Conservation (phyloP, 2,329 filamentous ascomycete genomes). For the Dothideomycetidae sp. region DNA sequence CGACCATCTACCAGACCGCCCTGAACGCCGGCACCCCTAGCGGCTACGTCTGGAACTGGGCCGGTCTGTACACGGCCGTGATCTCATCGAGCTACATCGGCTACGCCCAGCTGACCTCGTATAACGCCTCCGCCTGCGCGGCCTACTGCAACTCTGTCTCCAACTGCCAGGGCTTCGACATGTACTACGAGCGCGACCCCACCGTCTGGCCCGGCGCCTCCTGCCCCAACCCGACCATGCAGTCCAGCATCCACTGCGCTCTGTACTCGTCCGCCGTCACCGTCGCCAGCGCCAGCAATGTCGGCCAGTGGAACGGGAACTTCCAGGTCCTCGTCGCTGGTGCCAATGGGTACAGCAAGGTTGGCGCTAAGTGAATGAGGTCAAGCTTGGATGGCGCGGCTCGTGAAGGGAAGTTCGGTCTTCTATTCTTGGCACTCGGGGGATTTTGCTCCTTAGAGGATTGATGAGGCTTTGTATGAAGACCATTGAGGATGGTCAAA, state of each 20-base stretch:
- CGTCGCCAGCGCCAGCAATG: constrained; percentile 16
- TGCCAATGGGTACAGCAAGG: constrained; percentile 13
- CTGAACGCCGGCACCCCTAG: constrained; percentile 4
- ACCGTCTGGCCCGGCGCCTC: constrained; percentile 10
- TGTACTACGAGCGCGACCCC: constrained; percentile 12
- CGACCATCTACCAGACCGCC: constrained; percentile 3
- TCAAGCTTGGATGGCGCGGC: constrained; percentile 1
- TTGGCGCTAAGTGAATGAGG: constrained; percentile 9
- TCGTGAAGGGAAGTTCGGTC: no score
- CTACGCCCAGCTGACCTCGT: constrained; percentile 6
- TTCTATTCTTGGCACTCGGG: constrained; percentile 16
- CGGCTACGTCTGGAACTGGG: constrained; percentile 11
- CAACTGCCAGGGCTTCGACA: constrained; percentile 10
- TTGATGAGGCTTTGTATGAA: constrained; percentile 20
- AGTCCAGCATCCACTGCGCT: constrained; percentile 7
- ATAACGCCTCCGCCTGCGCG: constrained; percentile 8
- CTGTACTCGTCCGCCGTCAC: constrained; percentile 7
- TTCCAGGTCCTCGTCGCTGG: constrained; percentile 19
- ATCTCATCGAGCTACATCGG: constrained; percentile 9
- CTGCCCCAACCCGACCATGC: constrained; percentile 10
- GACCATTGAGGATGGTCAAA: constrained; percentile 5
- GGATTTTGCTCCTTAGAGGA: constrained; percentile 21
- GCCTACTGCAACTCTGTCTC: constrained; percentile 9
- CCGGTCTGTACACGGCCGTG: constrained; percentile 12
- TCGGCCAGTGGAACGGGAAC: constrained; percentile 16